Percentiles rank a stretch among this genome's conserved stretches.
Evolutionary conservation across 2,329 filamentous ascomycete species (phyloP).

Genomic region (Alternaria burnsii): DNA sequence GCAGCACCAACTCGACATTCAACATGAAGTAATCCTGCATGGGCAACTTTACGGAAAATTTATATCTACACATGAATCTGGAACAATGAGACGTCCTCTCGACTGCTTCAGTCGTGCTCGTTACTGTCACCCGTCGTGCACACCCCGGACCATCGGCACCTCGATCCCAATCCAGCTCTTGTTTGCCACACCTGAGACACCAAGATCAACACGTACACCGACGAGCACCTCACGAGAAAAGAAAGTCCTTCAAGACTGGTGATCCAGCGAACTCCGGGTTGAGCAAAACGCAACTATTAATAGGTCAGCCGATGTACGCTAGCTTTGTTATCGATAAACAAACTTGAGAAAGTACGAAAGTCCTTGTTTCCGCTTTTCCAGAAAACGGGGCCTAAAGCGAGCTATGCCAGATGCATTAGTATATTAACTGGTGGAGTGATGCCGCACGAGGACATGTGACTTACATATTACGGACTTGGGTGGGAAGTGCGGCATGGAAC

Average conservation of each 20-base stretch:
- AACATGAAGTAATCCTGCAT: background rate
- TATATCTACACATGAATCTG: background rate
- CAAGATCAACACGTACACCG: background rate
- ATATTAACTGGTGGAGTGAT: slow-evolving; percentile 34
- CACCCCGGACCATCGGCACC: background rate
- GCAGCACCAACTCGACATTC: background rate
- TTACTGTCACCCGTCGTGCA: background rate
- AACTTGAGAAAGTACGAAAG: slow-evolving; percentile 95
- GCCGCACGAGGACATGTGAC: slow-evolving; percentile 33
- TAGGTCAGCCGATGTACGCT: slow-evolving; percentile 38
- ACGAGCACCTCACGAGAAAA: slow-evolving; percentile 64
- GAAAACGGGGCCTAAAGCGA: slow-evolving; percentile 80
- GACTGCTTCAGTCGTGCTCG: background rate
- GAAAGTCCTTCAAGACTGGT: slow-evolving; percentile 89
- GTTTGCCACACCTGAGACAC: background rate
- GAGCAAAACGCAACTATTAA: slow-evolving; percentile 79
- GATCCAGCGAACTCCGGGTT: slow-evolving; percentile 94
- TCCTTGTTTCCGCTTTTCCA: slow-evolving; percentile 83
- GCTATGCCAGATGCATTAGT: slow-evolving; percentile 48
- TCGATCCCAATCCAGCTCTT: background rate
- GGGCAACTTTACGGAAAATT: background rate
- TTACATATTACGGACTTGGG: slow-evolving; percentile 90
- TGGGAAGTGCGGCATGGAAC: slow-evolving; percentile 87
- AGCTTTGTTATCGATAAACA: slow-evolving; percentile 49
- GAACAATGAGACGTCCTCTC: background rate